Conservation (phyloP, 768 basidiomycete species). For the Collybia mongolica region DNA sequence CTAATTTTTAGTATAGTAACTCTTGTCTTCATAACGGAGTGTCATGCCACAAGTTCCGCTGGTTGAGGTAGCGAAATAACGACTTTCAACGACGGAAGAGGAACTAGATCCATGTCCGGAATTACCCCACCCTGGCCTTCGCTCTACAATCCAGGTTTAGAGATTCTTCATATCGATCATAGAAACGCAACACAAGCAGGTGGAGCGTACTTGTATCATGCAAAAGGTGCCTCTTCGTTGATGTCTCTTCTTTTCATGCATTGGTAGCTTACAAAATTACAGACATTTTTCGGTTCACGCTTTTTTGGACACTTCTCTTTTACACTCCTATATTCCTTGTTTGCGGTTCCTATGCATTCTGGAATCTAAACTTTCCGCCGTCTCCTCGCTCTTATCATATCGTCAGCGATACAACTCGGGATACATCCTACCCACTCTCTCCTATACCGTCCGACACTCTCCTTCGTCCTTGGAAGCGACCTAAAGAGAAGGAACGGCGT, state of each 20-base stretch:
- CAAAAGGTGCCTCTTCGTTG: conserved; percentile 27
- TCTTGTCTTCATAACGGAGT: neutral
- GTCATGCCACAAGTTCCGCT: neutral
- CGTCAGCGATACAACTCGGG: too few species aligned
- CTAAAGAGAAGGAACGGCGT: conserved; percentile 36
- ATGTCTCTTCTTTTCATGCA: neutral
- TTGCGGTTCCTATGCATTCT: conserved; percentile 49
- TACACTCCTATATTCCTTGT: conserved; percentile 49
- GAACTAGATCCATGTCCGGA: neutral
- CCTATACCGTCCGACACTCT: too few species aligned
- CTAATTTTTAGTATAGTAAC: too few species aligned
- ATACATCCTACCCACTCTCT: too few species aligned
- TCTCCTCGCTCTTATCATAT: conserved; percentile 6
- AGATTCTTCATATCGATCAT: conserved; percentile 43
- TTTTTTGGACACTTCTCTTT: conserved; percentile 52
- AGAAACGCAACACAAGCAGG: conserved; percentile 25
- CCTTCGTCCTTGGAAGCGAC: neutral
- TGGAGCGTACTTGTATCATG: conserved; percentile 39
- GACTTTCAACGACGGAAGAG: neutral
- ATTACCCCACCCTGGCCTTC: conserved; percentile 43
- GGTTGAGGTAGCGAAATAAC: neutral
- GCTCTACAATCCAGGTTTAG: conserved; percentile 48
- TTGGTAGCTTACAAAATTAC: neutral
- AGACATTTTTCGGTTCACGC: conserved; percentile 54
- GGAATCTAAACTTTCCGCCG: conserved; percentile 51